A percentile compares a stretch with the other conserved stretches of the same genome.
Conservation (phyloP, 2,329 filamentous ascomycete species). For the Albifimbria verrucaria region DNA sequence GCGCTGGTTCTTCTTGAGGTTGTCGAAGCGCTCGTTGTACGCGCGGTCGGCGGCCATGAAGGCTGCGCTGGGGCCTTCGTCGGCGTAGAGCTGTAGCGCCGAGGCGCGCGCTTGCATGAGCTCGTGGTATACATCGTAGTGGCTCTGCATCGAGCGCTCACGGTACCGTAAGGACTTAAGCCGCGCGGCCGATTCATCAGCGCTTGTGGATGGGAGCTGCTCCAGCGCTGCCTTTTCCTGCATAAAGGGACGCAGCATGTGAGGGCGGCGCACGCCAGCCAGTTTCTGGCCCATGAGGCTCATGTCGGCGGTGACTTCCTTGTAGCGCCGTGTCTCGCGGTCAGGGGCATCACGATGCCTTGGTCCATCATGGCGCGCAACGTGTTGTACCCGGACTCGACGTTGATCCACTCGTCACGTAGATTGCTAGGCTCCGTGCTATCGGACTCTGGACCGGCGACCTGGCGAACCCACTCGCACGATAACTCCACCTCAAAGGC, state of each 20-base stretch:
- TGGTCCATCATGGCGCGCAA: conserved; percentile 44
- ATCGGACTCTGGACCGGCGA: conserved; percentile 43
- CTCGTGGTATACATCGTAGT: conserved; percentile 21
- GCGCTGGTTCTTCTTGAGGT: conserved; percentile 26
- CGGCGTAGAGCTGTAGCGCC: conserved; percentile 15
- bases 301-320: conserved; percentile 17
- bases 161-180: conserved; percentile 26
- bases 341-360: conserved; percentile 41
- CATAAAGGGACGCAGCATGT: conserved; percentile 36
- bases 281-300: conserved; percentile 18
- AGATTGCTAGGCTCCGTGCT: conserved; percentile 24
- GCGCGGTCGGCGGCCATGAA: conserved; percentile 25
- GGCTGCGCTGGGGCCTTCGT: conserved; percentile 12
- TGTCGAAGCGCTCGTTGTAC: conserved; percentile 32
- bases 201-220: conserved; percentile 14
- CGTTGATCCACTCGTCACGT: conserved; percentile 47
- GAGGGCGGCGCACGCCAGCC: conserved; percentile 24
- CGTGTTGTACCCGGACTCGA: conserved; percentile 37
- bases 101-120: conserved; percentile 31
- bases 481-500: conserved; percentile 58
- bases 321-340: conserved; percentile 34
- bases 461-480: conserved; percentile 57
- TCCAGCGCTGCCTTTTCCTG: conserved; percentile 39
- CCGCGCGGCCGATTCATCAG: conserved; percentile 8
- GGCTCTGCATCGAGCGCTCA: conserved; percentile 16